These are phyloP conservation scores for Talaromyces sp. DNA, from an alignment of 2,329 filamentous ascomycete species.

Conservation along the genomic window DNA sequence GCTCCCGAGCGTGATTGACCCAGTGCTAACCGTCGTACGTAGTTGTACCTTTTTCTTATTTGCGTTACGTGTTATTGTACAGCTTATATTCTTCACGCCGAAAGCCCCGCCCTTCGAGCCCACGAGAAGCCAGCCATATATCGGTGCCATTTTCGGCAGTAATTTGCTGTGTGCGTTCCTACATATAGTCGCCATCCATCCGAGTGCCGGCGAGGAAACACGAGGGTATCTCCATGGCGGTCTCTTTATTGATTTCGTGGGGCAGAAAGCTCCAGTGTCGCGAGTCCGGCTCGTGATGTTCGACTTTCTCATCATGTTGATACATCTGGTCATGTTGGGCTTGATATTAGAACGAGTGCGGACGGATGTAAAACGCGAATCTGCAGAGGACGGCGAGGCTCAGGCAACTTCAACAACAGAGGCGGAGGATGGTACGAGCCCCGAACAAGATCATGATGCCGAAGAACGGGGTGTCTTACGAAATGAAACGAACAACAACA, in stretches of 20 bases:
- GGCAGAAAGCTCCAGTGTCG: slow-evolving; percentile 58
- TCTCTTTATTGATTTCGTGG: slow-evolving; percentile 64
- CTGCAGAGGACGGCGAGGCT: slow-evolving; percentile 19
- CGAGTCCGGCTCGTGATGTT: slow-evolving; percentile 53
- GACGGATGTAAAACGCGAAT: slow-evolving; percentile 34
- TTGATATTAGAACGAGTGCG: slow-evolving; percentile 54
- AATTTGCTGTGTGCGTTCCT: slow-evolving; percentile 58
- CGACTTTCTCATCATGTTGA: slow-evolving; percentile 53
- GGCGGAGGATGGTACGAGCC: slow-evolving; percentile 22
- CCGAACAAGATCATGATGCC: slow-evolving; percentile 55
- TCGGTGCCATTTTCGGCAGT: slow-evolving; percentile 54
- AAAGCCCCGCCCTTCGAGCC: slow-evolving; percentile 55
- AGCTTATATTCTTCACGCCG: slow-evolving; percentile 60
- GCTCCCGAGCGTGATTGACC: too few species aligned
- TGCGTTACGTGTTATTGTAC: slow-evolving; percentile 53
- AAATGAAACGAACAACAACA: slow-evolving; percentile 27
- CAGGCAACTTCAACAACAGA: slow-evolving; percentile 25
- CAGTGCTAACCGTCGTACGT: neutral
- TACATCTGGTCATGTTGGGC: slow-evolving; percentile 60
- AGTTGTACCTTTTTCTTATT: slow-evolving; percentile 62
- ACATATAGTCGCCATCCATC: slow-evolving; percentile 55
- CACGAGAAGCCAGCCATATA: slow-evolving; percentile 53
- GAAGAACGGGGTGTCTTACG: slow-evolving; percentile 59
- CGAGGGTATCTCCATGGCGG: slow-evolving; percentile 61
- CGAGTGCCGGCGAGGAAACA: slow-evolving; percentile 52